Evolutionary conservation across 148 eudicot species (phyloP).

Genomic region (Rheum nobile): DNA sequence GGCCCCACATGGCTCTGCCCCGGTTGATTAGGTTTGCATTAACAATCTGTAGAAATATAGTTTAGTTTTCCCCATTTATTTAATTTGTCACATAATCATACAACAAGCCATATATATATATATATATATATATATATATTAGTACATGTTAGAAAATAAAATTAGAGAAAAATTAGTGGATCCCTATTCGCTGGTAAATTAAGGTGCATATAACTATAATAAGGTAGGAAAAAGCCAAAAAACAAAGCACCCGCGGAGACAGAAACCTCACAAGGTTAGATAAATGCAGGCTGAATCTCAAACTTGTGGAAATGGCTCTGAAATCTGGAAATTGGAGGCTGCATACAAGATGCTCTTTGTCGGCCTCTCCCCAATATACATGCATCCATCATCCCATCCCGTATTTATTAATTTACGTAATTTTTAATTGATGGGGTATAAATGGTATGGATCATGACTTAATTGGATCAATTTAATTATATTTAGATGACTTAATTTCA

Average conservation of each 20-base stretch:
- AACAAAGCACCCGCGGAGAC: not conserved
- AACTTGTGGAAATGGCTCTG: not conserved
- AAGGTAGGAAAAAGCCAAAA: not conserved
- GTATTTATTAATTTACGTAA: not conserved
- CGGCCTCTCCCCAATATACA: not conserved
- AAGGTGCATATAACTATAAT: not conserved
- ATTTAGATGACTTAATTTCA: not conserved
- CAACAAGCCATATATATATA: too few relatives aligned
- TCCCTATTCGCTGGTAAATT: not conserved
- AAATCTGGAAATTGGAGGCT: not conserved
- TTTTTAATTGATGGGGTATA: not conserved
- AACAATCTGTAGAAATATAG: too few relatives aligned
- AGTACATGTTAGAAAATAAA: too few relatives aligned
- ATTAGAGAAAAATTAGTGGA: too few relatives aligned
- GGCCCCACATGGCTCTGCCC: too few relatives aligned
- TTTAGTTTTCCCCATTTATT: too few relatives aligned
- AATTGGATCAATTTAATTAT: not conserved
- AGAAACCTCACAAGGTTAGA: not conserved
- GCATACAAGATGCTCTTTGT: conserved; percentile 3
- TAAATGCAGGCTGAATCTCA: too few relatives aligned
- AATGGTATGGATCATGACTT: not conserved
- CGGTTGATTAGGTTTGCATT: too few relatives aligned
- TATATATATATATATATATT: too few relatives aligned
- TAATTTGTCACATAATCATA: too few relatives aligned
- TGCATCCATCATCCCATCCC: not conserved